Base-by-base conservation (phyloP, 164 flowering plant species). In the Tetrastigma voinierianum region DNA sequence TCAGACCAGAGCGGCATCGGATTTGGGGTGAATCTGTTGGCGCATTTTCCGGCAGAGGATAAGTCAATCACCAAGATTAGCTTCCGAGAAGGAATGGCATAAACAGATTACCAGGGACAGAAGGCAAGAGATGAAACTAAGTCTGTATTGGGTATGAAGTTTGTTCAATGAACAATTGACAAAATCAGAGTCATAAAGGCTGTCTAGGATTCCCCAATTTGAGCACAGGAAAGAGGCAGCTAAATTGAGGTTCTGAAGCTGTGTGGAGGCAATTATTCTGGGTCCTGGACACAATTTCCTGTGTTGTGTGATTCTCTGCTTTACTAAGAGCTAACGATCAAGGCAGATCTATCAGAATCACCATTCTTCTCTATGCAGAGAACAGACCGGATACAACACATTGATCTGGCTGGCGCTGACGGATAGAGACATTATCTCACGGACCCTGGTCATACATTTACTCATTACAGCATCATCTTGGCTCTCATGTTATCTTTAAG, bases 321-420 rank as follows among this genome's bases (percentile, higher is more conserved):
- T 40, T 1, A 78, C 67, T n/a, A 32, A 46, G 15, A 65, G 48
- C 55, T 54, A 48, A 61, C 1, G 69, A 71, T 20, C n/a, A n/a
- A 13, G 71, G 77, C n/a, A 76, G 66, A 24, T 72, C 68, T 14
- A 79, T 21, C 20, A 63, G 25, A 2, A 75, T 76, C 12, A 53
- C 10, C 1, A n/a, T 66, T 55, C 8, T 15, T 51, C 6, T 24
- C 40, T 11, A 21, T n/a, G 65, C 83, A 46, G 67, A 59, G 0
- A 80, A 61, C 59, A 15, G 76, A 80, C 16, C 78, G 74, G 78
- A 62, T 59, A 74, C n/a, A 45, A 80, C 78, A 53, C 80, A 69
- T 53, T 74, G 73, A 0, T 56, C 59, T 12, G 62, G 72, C 12
- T 67, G 77, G 62, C 25, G 54, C 19, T 63, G n/a, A n/a, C 12